Evolutionary conservation across 176 grass and related monocot genomes (phyloP).

Genomic region (Triticum timopheevii): DNA sequence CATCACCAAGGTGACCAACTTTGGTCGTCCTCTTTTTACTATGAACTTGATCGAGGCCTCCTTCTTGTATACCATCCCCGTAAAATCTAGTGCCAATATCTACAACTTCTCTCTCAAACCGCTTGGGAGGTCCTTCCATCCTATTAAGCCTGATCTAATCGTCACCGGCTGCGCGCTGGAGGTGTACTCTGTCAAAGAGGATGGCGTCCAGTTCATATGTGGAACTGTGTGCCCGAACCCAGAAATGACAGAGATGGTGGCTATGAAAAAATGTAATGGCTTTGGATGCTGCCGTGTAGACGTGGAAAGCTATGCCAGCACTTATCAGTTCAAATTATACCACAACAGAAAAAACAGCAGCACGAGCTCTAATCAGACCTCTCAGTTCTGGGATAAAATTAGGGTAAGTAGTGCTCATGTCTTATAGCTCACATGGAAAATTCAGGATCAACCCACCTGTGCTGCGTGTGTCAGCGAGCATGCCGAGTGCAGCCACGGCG

Average conservation of each 20-base stretch:
- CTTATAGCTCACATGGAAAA: too few relatives aligned
- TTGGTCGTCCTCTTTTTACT: too few relatives aligned
- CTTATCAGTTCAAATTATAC: not conserved
- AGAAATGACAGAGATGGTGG: not conserved
- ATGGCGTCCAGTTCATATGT: not conserved
- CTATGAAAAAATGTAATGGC: not conserved
- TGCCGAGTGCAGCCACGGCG: too few relatives aligned
- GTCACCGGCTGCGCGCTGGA: not conserved
- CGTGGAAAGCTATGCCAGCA: not conserved
- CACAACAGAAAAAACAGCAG: not conserved
- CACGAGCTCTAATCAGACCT: not conserved
- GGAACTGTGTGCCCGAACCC: not conserved
- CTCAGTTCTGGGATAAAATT: not conserved
- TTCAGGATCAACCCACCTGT: not conserved
- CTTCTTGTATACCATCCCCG: not conserved
- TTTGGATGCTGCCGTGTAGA: not conserved
- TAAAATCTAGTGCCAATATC: too few relatives aligned
- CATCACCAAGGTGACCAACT: too few relatives aligned
- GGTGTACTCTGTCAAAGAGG: not conserved
- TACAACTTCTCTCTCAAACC: too few relatives aligned
- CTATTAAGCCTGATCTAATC: fast-evolving
- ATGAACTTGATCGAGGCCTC: too few relatives aligned
- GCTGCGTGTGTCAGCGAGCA: too few relatives aligned
- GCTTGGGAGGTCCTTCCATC: too few relatives aligned
- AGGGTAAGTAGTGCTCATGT: not conserved